Evolutionary conservation across 139 green algal genomes (phyloP).

Genomic region (Micractinium conductrix): DNA sequence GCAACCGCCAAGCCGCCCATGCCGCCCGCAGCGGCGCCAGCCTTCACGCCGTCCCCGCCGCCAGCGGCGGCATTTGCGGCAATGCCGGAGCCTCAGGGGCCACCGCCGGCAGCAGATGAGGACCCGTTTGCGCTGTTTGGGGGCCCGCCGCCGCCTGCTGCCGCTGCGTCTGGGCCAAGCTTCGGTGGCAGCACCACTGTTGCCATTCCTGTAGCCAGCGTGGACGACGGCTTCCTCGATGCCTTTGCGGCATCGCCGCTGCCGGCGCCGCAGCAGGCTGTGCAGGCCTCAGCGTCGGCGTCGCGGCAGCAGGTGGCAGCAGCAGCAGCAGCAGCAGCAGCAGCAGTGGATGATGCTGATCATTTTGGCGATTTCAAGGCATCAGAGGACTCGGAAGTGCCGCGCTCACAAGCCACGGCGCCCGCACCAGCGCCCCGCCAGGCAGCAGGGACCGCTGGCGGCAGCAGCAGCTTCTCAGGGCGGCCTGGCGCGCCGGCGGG

Average conservation of each 20-base stretch:
- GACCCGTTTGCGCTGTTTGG: slow-evolving; percentile 48
- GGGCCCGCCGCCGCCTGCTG: slow-evolving; percentile 6
- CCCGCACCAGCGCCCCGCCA: background rate
- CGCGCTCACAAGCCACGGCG: background rate
- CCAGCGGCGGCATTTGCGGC: background rate
- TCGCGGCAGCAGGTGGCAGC: background rate
- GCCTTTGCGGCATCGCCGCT: background rate
- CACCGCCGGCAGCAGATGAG: background rate
- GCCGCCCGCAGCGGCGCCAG: background rate
- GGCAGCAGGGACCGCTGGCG: background rate
- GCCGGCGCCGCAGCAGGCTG: slow-evolving; percentile 16
- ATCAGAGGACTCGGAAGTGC: background rate
- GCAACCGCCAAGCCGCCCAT: background rate
- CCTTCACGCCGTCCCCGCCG: no score
- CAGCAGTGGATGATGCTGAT: background rate
- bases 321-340: background rate
- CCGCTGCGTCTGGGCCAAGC: background rate
- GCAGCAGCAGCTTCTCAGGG: background rate
- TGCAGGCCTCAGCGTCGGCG: no score
- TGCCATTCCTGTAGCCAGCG: background rate
- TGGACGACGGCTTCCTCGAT: slow-evolving; percentile 23
- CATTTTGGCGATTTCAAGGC: slow-evolving; percentile 18
- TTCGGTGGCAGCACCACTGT: background rate
- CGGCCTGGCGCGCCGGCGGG: background rate
- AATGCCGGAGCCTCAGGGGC: background rate